Conservation (phyloP, 2,329 filamentous ascomycete genomes). For the Xylariomycetidae sp. region DNA sequence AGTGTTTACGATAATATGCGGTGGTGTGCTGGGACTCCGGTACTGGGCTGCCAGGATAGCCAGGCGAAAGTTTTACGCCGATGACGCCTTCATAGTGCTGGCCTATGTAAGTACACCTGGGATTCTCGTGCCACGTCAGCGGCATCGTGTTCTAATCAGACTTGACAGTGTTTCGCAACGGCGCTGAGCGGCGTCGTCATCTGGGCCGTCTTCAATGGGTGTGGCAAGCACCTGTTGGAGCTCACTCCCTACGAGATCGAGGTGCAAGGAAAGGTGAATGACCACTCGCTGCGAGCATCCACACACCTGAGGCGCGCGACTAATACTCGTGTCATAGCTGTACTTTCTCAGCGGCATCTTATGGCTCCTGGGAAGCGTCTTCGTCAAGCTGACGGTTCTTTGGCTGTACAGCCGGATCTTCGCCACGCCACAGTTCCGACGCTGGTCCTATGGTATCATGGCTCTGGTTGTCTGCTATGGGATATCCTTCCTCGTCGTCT, state of each 20-base stretch:
- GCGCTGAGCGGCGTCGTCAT: slow-evolving; percentile 11
- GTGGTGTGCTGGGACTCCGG: slow-evolving; percentile 13
- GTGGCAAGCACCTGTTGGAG: slow-evolving; percentile 15
- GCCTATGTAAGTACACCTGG: slow-evolving; percentile 15
- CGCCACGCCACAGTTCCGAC: slow-evolving; percentile 20
- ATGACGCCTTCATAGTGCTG: slow-evolving; percentile 16
- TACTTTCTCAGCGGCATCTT: slow-evolving; percentile 19
- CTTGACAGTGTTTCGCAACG: slow-evolving; percentile 7
- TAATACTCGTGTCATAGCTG: slow-evolving; percentile 12
- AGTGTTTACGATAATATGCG: slow-evolving; percentile 13
- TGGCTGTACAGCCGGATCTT: slow-evolving; percentile 27
- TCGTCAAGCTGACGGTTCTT: slow-evolving; percentile 28
- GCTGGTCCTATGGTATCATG: slow-evolving; percentile 20
- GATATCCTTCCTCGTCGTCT: slow-evolving; percentile 25
- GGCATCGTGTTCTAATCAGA: neutral
- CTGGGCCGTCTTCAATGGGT: slow-evolving; percentile 20
- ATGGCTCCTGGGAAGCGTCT: slow-evolving; percentile 23
- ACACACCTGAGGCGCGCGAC: slow-evolving; percentile 3
- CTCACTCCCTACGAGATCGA: slow-evolving; percentile 4
- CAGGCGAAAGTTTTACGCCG: slow-evolving; percentile 13
- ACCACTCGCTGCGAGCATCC: neutral
- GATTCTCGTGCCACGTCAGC: neutral
- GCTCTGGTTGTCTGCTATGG: slow-evolving; percentile 18
- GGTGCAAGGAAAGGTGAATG: slow-evolving; percentile 11
- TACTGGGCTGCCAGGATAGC: slow-evolving; percentile 16